Conservation (phyloP, 805 yeast species). For the Ogataea saltuana region DNA sequence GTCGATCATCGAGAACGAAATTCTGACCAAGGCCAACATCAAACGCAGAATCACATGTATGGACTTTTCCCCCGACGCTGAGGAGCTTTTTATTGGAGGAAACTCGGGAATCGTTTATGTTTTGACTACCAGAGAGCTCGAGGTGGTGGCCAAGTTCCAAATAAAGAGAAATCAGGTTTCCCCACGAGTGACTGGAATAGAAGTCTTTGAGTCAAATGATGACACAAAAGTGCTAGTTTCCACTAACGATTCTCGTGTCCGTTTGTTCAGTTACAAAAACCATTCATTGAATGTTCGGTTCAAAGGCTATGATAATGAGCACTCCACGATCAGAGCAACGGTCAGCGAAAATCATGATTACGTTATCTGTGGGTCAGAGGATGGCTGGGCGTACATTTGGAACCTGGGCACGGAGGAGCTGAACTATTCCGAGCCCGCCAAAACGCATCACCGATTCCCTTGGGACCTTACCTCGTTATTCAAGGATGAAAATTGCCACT, state of each 20-base stretch:
- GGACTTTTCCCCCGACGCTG: constrained; percentile 65
- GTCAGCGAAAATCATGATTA: constrained; percentile 56
- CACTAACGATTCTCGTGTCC: constrained; percentile 77
- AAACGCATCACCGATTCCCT: constrained; percentile 38
- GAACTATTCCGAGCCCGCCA: constrained; percentile 4
- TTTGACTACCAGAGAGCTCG: constrained; percentile 65
- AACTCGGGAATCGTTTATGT: constrained; percentile 68
- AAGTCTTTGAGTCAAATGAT: constrained; percentile 39
- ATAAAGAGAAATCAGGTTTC: constrained; percentile 45
- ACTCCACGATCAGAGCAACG: constrained; percentile 71
- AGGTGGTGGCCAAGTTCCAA: constrained; percentile 44
- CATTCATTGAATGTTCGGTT: constrained; percentile 62
- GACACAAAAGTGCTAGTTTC: constrained; percentile 52
- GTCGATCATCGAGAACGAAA: constrained; percentile 75
- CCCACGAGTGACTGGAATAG: constrained; percentile 76
- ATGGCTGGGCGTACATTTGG: constrained; percentile 88
- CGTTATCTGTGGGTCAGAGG: constrained; percentile 81
- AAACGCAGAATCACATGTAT: constrained; percentile 74
- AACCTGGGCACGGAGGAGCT: constrained; percentile 34
- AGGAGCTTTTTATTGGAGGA: constrained; percentile 69
- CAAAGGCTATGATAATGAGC: constrained; percentile 71
- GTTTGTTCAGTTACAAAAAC: constrained; percentile 60
- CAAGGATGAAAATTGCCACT: constrained; percentile 36
- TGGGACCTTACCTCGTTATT: constrained; percentile 36
- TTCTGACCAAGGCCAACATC: constrained; percentile 60